Percentiles rank a stretch among this genome's conserved stretches.
Conservation (phyloP, 176 grass and related monocot species). For the Eleusine coracana region DNA sequence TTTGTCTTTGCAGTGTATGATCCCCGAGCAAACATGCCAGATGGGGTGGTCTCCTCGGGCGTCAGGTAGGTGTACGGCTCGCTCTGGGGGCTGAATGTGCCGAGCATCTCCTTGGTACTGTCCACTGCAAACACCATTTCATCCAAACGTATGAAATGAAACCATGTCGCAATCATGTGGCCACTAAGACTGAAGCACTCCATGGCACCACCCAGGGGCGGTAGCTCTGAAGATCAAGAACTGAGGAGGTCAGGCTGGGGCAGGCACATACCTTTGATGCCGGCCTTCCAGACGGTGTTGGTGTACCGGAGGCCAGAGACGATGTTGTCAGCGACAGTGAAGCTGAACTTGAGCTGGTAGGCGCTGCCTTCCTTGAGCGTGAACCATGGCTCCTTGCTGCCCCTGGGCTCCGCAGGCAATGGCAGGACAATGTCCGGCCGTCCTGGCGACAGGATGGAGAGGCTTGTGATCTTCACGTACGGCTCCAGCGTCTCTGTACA, state of each 20-base stretch:
- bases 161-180: not conserved
- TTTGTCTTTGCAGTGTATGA: conserved; percentile 84
- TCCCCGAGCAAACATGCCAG: conserved; percentile 82
- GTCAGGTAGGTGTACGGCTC: conserved; percentile 80
- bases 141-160: not conserved
- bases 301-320: conserved; percentile 93
- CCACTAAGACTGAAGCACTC: not conserved
- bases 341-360: conserved; percentile 91
- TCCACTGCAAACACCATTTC: conserved; percentile 55
- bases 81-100: conserved; percentile 82
- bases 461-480: conserved; percentile 81
- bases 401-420: conserved; percentile 56
- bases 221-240: not conserved
- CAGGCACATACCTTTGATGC: conserved; percentile 56
- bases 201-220: not conserved
- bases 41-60: conserved; percentile 83
- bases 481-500: conserved; percentile 69
- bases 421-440: conserved; percentile 71
- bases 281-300: conserved; percentile 94
- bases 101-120: conserved; percentile 83
- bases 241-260: not conserved
- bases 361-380: conserved; percentile 91
- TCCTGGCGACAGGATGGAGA: conserved; percentile 69
- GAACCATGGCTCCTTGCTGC: conserved; percentile 71
- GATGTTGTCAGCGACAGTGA: conserved; percentile 78